A percentile compares a stretch with the other conserved stretches of the same genome.
These are phyloP conservation scores for Rutidosis leptorrhynchoides DNA, from an alignment of 129 eudicot genomes.

Conservation along the genomic window DNA sequence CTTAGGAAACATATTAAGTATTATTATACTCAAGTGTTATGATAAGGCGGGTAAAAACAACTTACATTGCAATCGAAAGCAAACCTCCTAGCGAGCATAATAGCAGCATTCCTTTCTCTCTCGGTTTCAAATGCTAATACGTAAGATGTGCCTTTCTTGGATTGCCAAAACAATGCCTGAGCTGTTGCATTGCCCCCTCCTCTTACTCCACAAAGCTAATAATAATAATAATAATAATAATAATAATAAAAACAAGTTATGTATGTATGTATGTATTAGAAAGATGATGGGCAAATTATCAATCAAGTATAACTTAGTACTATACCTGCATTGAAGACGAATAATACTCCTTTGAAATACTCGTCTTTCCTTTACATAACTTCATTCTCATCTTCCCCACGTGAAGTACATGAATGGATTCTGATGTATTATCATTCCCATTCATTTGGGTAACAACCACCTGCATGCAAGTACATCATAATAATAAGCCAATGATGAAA, in stretches of 20 bases:
- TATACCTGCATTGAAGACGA: slow-evolving; percentile 85
- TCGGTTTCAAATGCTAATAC: slow-evolving; percentile 84
- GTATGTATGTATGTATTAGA: too few species aligned
- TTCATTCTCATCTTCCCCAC: slow-evolving; percentile 97
- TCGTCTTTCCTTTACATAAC: slow-evolving; percentile 76
- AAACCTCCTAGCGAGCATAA: slow-evolving; percentile 91
- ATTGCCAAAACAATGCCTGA: slow-evolving; percentile 93
- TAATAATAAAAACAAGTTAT: too few species aligned
- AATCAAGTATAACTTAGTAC: too few species aligned
- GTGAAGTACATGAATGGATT: slow-evolving; percentile 81
- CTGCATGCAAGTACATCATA: slow-evolving; percentile 34
- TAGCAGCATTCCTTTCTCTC: slow-evolving; percentile 94
- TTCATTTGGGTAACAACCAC: slow-evolving; percentile 90
- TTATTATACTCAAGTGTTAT: too few species aligned
- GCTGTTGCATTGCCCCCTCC: slow-evolving; percentile 99
- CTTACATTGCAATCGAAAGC: slow-evolving; percentile 98
- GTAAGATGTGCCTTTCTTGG: slow-evolving; percentile 60
- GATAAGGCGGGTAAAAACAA: too few species aligned
- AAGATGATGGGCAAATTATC: too few species aligned
- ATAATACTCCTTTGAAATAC: slow-evolving; percentile 80
- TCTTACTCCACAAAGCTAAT: slow-evolving; percentile 96
- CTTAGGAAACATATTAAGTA: too few species aligned
- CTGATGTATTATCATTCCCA: slow-evolving; percentile 59
- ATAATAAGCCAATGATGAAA: background rate
- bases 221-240: too few species aligned